Evolutionary conservation across 2,329 filamentous ascomycete species (phyloP).

Genomic region (Pseudogymnoascus sp.): DNA sequence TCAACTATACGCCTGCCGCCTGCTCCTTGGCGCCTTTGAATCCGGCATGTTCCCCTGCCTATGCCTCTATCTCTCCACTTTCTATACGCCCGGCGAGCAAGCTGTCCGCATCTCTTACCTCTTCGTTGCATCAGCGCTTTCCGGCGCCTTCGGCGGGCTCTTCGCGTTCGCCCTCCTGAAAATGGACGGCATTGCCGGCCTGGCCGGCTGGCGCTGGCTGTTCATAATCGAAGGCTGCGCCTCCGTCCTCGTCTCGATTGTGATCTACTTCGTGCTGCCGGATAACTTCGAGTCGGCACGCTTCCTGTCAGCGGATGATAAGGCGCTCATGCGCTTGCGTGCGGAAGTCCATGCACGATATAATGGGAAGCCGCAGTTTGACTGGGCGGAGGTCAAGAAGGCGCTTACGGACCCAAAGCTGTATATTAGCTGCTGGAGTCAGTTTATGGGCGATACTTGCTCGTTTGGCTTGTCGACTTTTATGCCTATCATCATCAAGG

Average conservation of each 20-base stretch:
- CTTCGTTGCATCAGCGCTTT: constrained; percentile 45
- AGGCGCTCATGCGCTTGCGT: constrained; percentile 42
- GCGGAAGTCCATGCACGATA: constrained; percentile 39
- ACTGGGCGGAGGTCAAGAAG: constrained; percentile 42
- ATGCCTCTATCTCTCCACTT: constrained; percentile 44
- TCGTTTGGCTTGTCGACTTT: constrained; percentile 51
- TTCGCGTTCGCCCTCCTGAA: constrained; percentile 44
- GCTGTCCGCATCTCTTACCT: constrained; percentile 46
- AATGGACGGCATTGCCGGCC: constrained; percentile 40
- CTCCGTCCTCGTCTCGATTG: constrained; percentile 34
- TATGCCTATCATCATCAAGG: constrained; percentile 46
- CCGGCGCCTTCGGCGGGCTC: constrained; percentile 45
- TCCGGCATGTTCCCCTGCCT: constrained; percentile 43
- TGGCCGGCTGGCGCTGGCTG: constrained; percentile 42
- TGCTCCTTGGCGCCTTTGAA: constrained; percentile 42
- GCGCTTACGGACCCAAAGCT: constrained; percentile 44
- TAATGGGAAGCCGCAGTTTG: constrained; percentile 42
- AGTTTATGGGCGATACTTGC: constrained; percentile 17
- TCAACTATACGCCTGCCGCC: constrained; percentile 38
- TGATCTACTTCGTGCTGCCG: constrained; percentile 41
- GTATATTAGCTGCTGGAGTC: constrained; percentile 35
- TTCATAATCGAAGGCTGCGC: constrained; percentile 44
- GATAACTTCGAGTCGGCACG: constrained; percentile 40
- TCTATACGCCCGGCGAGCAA: constrained; percentile 49
- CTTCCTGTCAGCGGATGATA: constrained; percentile 42